Evolutionary conservation across 2,329 filamentous ascomycete genomes (phyloP), one percentile per base, ranked within the genome.

Genomic region (Fusarium clavum): DNA sequence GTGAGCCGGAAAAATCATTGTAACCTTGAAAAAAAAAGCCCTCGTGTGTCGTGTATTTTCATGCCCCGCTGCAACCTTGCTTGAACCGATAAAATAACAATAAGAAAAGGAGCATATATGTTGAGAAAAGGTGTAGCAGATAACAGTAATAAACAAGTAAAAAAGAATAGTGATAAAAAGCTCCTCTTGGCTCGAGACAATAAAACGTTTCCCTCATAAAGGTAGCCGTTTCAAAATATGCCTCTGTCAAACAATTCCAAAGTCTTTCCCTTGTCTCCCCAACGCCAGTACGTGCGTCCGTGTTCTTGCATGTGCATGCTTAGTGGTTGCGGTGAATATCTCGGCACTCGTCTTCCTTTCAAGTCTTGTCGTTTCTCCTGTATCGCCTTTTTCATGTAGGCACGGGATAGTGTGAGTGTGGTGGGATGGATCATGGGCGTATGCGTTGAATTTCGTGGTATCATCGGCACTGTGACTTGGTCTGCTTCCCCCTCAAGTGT

Each of bases 401-500:
- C 68, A 70, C 63, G 47, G 49, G 44, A 51, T 44, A 62, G 56
- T 69, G 51, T 54, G 51, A 64, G 46, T 64, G 51, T 69, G 60
- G 58, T 69, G 44, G 53, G 61, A 57, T 69, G 55, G 51, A 61
- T 70, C 65, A 69, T 71, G 59, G 68, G 64, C 61, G 68, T 57
- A 64, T 71, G 61, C 71, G 70, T 74, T 73, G 70, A 64, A 73
- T 72, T 75, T 77, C 77, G 80, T 79, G 83, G 80, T 64, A 75
- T 79, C 80, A 71, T 80, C 65, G 64, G 58, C 69, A 71, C 64
- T 71, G 71, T 67, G 57, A 67, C 69, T 61, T 70, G 43, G 69
- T 71, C 53, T 75, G 60, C 63, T 70, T 66, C 61, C 58, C 60
- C 61, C 57, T 65, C 64, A 58, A 56, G 61, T 59, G 57, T 64